These are phyloP conservation scores for Coprinellus micaceus DNA, from an alignment of 768 basidiomycete species.

Conservation along the genomic window DNA sequence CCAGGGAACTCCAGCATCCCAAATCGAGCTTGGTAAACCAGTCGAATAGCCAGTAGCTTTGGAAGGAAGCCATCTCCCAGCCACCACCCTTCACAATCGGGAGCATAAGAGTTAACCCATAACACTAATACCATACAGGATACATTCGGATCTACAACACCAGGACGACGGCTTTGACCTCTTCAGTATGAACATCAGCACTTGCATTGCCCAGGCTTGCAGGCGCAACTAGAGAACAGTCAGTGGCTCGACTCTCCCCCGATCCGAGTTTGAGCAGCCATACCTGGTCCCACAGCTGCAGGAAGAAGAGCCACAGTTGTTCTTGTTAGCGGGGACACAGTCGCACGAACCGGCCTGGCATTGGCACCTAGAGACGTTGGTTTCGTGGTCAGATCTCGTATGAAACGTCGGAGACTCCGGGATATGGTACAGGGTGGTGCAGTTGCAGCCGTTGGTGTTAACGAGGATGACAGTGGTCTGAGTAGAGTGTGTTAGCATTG, in stretches of 20 bases:
- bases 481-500: neutral
- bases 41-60: no score
- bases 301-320: neutral
- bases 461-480: constrained; percentile 1
- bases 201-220: neutral
- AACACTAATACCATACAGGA: no score
- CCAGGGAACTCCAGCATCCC: no score
- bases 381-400: neutral
- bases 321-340: neutral
- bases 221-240: neutral
- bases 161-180: neutral
- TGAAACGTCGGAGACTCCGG: no score
- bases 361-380: neutral
- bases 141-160: neutral
- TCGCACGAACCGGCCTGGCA: neutral
- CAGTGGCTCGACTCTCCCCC: no score
- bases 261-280: no score
- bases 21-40: no score
- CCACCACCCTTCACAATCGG: no score
- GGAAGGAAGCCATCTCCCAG: no score
- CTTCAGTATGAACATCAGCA: neutral
- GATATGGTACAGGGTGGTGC: neutral
- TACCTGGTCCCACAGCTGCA: neutral
- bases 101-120: no score
- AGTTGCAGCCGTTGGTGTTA: neutral